Conservation (phyloP, 2,329 filamentous ascomycete species). For the Xylariales sp. region DNA sequence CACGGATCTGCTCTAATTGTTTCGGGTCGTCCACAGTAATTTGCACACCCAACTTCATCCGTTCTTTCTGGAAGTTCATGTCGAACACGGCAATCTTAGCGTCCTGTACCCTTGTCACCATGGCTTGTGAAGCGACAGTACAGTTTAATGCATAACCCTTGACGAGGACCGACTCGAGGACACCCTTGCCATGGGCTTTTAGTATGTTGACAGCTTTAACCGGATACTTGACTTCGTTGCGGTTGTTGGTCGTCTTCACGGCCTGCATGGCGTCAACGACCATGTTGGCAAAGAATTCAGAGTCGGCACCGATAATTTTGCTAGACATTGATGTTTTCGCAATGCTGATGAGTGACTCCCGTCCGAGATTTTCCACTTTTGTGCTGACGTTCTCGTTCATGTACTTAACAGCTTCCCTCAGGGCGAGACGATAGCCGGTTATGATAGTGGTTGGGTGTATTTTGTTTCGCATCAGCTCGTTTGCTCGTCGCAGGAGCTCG, state of each 20-base stretch:
- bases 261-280: conserved; percentile 95
- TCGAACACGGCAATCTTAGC: conserved; percentile 97
- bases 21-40: conserved; percentile 98
- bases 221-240: conserved; percentile 92
- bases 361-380: conserved; percentile 90
- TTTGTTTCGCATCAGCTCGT: conserved; percentile 99
- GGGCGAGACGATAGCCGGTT: conserved; percentile 93
- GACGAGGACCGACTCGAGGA: conserved; percentile 86
- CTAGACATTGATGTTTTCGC: conserved; percentile 99
- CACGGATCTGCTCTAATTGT: conserved; percentile 96
- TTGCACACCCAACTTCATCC: conserved; percentile 99
- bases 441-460: conserved; percentile 99
- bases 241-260: conserved; percentile 92
- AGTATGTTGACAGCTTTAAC: conserved; percentile 99
- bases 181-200: conserved; percentile 96
- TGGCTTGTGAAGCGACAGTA: conserved; percentile 97
- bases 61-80: conserved; percentile 98
- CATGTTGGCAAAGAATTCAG: conserved; percentile 97
- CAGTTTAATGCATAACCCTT: conserved; percentile 99
- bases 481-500: conserved; percentile 90
- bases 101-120: conserved; percentile 91
- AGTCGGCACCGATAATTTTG: conserved; percentile 97
- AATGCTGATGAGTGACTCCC: conserved; percentile 92
- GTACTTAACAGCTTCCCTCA: conserved; percentile 97
- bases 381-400: conserved; percentile 98